Base-by-base conservation (phyloP, 2,329 filamentous ascomycete species). In the Microcera coccophila region DNA sequence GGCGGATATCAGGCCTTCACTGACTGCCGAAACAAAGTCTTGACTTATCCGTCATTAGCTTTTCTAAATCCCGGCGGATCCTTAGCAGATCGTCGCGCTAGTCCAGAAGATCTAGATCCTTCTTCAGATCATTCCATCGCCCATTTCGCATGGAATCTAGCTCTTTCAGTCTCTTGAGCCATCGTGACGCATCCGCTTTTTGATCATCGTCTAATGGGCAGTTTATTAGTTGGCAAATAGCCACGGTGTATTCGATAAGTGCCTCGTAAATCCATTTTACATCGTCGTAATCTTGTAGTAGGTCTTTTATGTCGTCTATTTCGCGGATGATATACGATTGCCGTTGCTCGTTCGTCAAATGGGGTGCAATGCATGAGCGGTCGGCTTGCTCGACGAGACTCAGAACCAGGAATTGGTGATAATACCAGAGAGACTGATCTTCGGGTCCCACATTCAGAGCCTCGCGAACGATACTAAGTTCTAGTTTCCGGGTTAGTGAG, bases 341-440 rank as follows among this genome's bases (percentile, higher is more conserved):
- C 36, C 85, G 80, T 42, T 91, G 79, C 8, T 75, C 67, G 5
- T 70, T 62, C 2, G 74, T 74, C 21, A 95, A 68, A 28, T 79
- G 73, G 0, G 81, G 80, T 12, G 82, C 76, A 54, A 95, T 85
- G 9, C 77, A 77, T 16, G 74, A 68, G 3, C 69, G 60, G 12
- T 71, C 67, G 12, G 62, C 69, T 37, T 67, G 69, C 57, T 71
- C 74, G 39, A 76, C 70, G 55, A 86, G 71, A 59, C 83, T 85
- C 46, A 82, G 78, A 69, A 96, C 81, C 44, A 96, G 71, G 59
- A 85, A 95, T 55, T 93, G 86, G 63, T 97, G 90, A 61, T 98
- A 97, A 65, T 94, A 95, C 90, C 93, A 98, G 5, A 96, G 74
- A 15, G 90, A 95, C 62, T 97, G 91, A 61, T 97, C 91, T 54